Percentiles rank a stretch among this genome's conserved stretches.
Evolutionary conservation across 176 grass and related monocot species (phyloP).

Genomic region (Saccharum spontaneum): DNA sequence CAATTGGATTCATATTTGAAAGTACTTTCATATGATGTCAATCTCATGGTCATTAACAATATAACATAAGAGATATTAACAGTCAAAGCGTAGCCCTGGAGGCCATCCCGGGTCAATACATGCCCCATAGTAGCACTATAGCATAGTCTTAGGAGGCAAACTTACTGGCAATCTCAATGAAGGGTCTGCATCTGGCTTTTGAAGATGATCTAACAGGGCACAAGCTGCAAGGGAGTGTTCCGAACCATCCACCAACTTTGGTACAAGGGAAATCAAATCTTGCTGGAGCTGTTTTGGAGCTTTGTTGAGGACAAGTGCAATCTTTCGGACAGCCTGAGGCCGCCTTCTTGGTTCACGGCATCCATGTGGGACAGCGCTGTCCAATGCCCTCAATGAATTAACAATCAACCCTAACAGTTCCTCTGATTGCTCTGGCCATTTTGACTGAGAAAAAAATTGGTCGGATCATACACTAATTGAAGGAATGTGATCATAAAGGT

Average conservation of each 20-base stretch:
- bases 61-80: not conserved
- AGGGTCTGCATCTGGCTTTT: slow-evolving; percentile 59
- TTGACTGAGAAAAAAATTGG: slow-evolving; percentile 56
- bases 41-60: not conserved
- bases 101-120: not conserved
- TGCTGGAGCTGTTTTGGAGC: slow-evolving; percentile 78
- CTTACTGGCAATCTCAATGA: slow-evolving; percentile 72
- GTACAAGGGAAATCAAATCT: slow-evolving; percentile 79
- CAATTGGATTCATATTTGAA: not conserved
- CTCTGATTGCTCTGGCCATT: slow-evolving; percentile 87
- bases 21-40: not conserved
- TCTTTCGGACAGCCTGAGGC: slow-evolving; percentile 68
- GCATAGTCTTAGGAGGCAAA: not conserved
- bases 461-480: slow-evolving; percentile 34
- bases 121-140: not conserved
- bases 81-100: not conserved
- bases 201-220: slow-evolving; percentile 68
- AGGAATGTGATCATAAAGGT: slow-evolving; percentile 9
- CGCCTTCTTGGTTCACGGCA: slow-evolving; percentile 69
- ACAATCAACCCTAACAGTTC: slow-evolving; percentile 88
- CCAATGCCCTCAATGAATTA: slow-evolving; percentile 74
- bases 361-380: slow-evolving; percentile 72
- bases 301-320: slow-evolving; percentile 81
- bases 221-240: slow-evolving; percentile 79
- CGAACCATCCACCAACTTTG: slow-evolving; percentile 79